phyloP scores from a whole-genome alignment of 106 monocot genomes.

The Agapanthus africanus region DNA sequence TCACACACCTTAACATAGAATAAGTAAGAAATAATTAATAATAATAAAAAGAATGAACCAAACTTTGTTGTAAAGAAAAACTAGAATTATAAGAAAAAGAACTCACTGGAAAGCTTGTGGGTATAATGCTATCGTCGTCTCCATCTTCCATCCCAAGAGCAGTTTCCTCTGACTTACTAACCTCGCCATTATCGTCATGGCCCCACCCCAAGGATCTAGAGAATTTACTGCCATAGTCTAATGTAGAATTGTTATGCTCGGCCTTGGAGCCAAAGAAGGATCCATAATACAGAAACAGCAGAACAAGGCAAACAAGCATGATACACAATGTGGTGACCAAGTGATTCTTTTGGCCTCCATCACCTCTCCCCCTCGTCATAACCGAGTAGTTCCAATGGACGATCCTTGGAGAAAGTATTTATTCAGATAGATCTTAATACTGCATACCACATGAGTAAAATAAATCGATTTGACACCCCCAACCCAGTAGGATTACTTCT shows the following conservation, averaged over 20 bases:
- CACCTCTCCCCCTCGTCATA: conserved; percentile 52
- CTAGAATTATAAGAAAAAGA: not conserved
- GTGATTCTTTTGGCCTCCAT: conserved; percentile 48
- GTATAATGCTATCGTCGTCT: conserved; percentile 29
- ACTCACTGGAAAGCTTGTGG: conserved; percentile 62
- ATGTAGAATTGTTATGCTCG: conserved; percentile 18
- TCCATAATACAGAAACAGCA: conserved; percentile 41
- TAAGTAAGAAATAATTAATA: not conserved
- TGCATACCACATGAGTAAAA: not conserved
- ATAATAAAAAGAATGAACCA: not conserved
- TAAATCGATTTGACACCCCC: too few species aligned
- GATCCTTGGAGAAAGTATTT: not conserved
- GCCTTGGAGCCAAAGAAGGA: conserved; percentile 18
- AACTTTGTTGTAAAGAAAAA: not conserved
- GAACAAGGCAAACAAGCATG: conserved; percentile 22
- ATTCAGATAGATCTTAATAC: not conserved
- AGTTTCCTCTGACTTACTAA: conserved; percentile 32
- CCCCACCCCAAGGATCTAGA: conserved; percentile 46
- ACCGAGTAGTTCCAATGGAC: not conserved
- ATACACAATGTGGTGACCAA: conserved; percentile 37
- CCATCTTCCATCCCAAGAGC: conserved; percentile 25
- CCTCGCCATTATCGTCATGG: conserved; percentile 34
- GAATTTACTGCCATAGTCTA: conserved; percentile 46
- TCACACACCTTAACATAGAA: conserved; percentile 60
- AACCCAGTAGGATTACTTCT: too few species aligned